These are phyloP conservation scores for Primulina eburnea DNA, from an alignment of 257 asterid species.

Conservation along the genomic window DNA sequence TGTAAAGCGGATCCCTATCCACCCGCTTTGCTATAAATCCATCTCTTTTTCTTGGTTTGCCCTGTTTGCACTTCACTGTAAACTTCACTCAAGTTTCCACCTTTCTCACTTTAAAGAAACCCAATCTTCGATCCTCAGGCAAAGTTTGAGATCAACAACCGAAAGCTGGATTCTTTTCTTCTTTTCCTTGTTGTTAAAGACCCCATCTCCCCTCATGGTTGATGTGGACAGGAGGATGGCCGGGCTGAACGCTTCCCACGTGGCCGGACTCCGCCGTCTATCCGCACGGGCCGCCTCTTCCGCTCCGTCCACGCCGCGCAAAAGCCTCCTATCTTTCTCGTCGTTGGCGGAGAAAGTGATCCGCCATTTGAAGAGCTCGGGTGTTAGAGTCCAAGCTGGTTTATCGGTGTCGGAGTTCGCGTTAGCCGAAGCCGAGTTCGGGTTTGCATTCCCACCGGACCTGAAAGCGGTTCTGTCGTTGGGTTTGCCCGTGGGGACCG, in stretches of 20 bases:
- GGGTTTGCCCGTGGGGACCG: constrained; percentile 78
- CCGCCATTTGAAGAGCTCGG: constrained; percentile 53
- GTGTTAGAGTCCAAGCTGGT: constrained; percentile 65
- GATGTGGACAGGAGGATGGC: constrained; percentile 97
- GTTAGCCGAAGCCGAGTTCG: constrained; percentile 87
- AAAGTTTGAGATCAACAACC: constrained; percentile 27
- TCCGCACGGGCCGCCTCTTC: constrained; percentile 89
- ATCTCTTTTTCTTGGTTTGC: constrained; percentile 24
- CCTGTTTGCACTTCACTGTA: constrained; percentile 37
- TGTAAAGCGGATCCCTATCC: constrained; percentile 41
- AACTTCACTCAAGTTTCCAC: constrained; percentile 31
- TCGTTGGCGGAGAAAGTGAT: constrained; percentile 76
- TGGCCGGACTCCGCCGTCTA: constrained; percentile 93
- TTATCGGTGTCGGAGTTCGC: constrained; percentile 75
- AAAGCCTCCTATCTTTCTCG: constrained; percentile 75
- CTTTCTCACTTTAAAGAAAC: constrained; percentile 14
- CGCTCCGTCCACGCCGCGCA: constrained; percentile 74
- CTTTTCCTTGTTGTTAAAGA: not conserved
- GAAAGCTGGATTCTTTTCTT: constrained; percentile 4
- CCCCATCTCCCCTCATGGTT: constrained; percentile 47
- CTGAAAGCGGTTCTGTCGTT: constrained; percentile 74
- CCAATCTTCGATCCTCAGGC: constrained; percentile 12
- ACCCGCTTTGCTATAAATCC: constrained; percentile 44
- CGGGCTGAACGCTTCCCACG: constrained; percentile 80
- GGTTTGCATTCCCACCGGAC: constrained; percentile 87